Evolutionary conservation across 768 basidiomycete genomes (phyloP), one percentile per base, ranked within the genome.

Genomic region (Fomitopsis pulvina): DNA sequence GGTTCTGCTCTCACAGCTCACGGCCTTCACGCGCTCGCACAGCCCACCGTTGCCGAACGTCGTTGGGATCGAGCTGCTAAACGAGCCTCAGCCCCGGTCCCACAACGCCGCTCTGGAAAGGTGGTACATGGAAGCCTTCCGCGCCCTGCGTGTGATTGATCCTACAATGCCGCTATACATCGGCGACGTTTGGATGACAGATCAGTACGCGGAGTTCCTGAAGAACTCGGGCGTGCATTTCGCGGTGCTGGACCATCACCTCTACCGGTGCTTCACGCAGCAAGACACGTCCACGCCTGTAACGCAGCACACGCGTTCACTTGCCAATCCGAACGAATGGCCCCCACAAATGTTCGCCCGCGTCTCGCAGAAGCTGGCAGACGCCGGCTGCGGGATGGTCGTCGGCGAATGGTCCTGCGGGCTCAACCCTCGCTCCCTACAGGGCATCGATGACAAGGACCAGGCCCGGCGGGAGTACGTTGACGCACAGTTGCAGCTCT

Each of bases 401-500:
- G 72, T 92, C 0, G 89, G 82, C 5, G 90, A 92, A 59, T 92
- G 85, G 81, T 85, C 83, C 2, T 88, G 81, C 0, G 85, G 81
- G 0, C 66, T 92, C 28, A 84, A 88, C 59, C 80, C 81, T 0
- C 72, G 75, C 0, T 83, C 81, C 3, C 64, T 87, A 6, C 69
- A 72, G 16, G 77, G 77, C 16, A 64, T 68, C 12, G 60, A 66
- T 27, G 61, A 71, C 52, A 68, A 76, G 52, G 68, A 70, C 39
- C 60, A 65, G 34, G 73, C 75, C 50, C 63, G 74, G 38, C 55
- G 72, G 8, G 67, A 62, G 12, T 92, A 79, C 51, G 70, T 85
- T 3, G 61, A 71, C 16, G 83, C 87, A 3, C 80, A 92, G 63
- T 65, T 90, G 42, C 74, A 71, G 18, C 57, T 87, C 32, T 91